Percentiles rank a stretch among this genome's conserved stretches.
These are phyloP conservation scores for Elongisporangium undulatum DNA, from an alignment of 352 stramenopile species.

Conservation along the genomic window DNA sequence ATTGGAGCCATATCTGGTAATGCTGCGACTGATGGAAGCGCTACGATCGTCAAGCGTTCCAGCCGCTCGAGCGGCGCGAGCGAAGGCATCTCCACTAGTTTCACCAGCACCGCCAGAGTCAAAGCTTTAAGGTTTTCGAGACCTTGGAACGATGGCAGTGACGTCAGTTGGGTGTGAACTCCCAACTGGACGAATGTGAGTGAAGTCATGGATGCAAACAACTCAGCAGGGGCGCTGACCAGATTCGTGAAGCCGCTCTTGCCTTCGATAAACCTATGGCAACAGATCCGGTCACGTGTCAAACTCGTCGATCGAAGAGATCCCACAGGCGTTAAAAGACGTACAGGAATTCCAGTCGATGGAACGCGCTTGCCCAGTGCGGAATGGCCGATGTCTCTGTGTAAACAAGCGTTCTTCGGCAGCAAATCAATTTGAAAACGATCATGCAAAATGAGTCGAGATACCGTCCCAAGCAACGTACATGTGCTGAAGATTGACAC, in stretches of 20 bases:
- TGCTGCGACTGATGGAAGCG: constrained; percentile 8
- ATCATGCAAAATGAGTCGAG: background rate
- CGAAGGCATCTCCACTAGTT: constrained; percentile 18
- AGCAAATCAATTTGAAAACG: background rate
- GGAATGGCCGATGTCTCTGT: constrained; percentile 20
- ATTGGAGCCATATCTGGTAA: constrained; percentile 19
- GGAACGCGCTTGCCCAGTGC: constrained; percentile 26
- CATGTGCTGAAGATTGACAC: constrained; percentile 34
- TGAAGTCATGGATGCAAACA: constrained; percentile 27
- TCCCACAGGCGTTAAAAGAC: constrained; percentile 2
- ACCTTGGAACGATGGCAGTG: constrained; percentile 22
- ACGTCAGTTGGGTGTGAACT: constrained; percentile 15
- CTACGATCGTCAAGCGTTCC: constrained; percentile 19
- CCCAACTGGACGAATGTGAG: constrained; percentile 34
- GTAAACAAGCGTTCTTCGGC: constrained; percentile 21
- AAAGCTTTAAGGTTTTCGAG: constrained; percentile 25
- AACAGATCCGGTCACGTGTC: background rate
- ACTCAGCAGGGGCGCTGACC: constrained; percentile 8
- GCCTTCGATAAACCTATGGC: constrained; percentile 36
- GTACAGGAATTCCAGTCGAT: constrained; percentile 34
- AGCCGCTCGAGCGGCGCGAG: constrained; percentile 11
- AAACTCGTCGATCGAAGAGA: background rate
- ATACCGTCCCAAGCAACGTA: constrained; percentile 7
- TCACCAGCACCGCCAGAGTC: constrained; percentile 15
- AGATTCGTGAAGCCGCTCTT: constrained; percentile 20